A percentile compares a stretch with the other conserved stretches of the same genome.
Conservation (phyloP, 129 eudicot genomes). For the Solidago caesia region DNA sequence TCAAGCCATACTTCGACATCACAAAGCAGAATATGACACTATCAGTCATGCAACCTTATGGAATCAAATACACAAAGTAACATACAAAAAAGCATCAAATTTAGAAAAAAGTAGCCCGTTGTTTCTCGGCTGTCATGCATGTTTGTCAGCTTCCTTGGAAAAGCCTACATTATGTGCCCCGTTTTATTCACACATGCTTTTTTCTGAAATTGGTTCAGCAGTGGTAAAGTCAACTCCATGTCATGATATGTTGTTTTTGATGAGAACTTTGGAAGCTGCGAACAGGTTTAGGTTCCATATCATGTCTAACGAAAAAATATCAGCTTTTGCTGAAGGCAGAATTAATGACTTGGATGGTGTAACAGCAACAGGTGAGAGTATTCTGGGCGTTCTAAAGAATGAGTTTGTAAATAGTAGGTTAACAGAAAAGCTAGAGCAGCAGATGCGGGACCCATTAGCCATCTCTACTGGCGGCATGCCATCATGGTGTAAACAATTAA, state of each 20-base stretch:
- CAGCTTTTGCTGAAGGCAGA: constrained; percentile 66
- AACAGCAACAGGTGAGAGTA: constrained; percentile 32
- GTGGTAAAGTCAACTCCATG: constrained; percentile 52
- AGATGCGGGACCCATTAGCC: constrained; percentile 75
- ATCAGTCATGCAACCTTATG: constrained; percentile 44
- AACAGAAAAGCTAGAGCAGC: constrained; percentile 89
- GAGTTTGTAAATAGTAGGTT: constrained; percentile 75
- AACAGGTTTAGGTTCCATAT: constrained; percentile 60
- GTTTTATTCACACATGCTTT: constrained; percentile 22
- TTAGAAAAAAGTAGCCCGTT: constrained; percentile 21
- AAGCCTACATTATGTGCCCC: constrained; percentile 20
- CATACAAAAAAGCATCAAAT: constrained; percentile 42
- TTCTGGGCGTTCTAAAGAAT: constrained; percentile 32
- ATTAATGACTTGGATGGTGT: constrained; percentile 44
- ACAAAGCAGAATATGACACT: constrained; percentile 45
- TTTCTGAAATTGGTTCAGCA: constrained; percentile 41
- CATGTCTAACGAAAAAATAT: constrained; percentile 46
- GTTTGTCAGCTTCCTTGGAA: constrained; percentile 4
- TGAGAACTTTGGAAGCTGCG: constrained; percentile 61
- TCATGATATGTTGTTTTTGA: constrained; percentile 52
- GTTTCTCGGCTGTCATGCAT: constrained; percentile 16
- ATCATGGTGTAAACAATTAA: constrained; percentile 70
- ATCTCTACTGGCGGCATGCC: constrained; percentile 77
- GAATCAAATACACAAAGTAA: constrained; percentile 60
- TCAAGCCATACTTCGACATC: constrained; percentile 65